These are phyloP conservation scores for Lojkania enalia DNA, from an alignment of 2,329 filamentous ascomycete genomes.

Conservation along the genomic window DNA sequence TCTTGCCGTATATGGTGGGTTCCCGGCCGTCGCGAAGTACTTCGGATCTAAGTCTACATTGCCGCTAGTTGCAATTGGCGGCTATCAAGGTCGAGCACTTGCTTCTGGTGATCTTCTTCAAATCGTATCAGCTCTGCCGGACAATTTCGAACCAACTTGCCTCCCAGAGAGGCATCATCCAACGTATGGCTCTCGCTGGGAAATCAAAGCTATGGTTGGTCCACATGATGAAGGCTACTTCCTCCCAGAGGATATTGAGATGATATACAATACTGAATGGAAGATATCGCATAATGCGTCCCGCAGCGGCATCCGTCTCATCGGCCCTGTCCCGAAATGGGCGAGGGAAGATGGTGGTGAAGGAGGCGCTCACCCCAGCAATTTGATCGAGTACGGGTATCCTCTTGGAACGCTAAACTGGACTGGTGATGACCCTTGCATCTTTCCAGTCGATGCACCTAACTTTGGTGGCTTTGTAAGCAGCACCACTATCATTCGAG, in stretches of 20 bases:
- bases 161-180: constrained; percentile 55
- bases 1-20: constrained; percentile 60
- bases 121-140: constrained; percentile 47
- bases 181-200: constrained; percentile 55
- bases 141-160: constrained; percentile 31
- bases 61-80: constrained; percentile 61
- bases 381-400: constrained; percentile 59
- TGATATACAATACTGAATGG: constrained; percentile 62
- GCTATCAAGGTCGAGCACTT: constrained; percentile 61
- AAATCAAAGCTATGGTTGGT: constrained; percentile 58
- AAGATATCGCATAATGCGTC: constrained; percentile 65
- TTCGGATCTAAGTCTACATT: constrained; percentile 64
- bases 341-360: constrained; percentile 63
- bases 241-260: constrained; percentile 56
- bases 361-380: constrained; percentile 65
- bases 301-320: constrained; percentile 62
- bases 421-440: constrained; percentile 64
- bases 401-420: constrained; percentile 62
- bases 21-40: constrained; percentile 57
- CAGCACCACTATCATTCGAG: constrained; percentile 59
- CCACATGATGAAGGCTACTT: constrained; percentile 61
- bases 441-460: constrained; percentile 62
- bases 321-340: constrained; percentile 63
- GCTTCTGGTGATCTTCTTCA: constrained; percentile 58
- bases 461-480: constrained; percentile 65